A percentile compares a stretch with the other conserved stretches of the same genome.
Evolutionary conservation across 129 eudicot species (phyloP).

Genomic region (Flaveria bidentis): DNA sequence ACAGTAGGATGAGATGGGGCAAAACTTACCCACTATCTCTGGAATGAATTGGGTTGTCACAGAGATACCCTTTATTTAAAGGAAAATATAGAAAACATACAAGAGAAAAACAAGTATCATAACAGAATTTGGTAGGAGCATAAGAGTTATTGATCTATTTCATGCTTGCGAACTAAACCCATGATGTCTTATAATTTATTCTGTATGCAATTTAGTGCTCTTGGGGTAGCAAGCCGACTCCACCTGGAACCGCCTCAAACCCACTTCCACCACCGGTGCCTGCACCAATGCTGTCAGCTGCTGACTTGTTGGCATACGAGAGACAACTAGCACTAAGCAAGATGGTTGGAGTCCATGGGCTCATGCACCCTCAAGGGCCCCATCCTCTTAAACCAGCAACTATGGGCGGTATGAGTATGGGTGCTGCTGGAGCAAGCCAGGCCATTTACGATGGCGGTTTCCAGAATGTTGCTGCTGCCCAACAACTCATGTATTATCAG

Average conservation of each 20-base stretch:
- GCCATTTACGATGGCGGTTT: slow-evolving; percentile 91
- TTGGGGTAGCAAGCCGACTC: slow-evolving; percentile 98
- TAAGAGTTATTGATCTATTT: background rate
- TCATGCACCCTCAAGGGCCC: slow-evolving; percentile 70
- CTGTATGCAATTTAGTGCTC: slow-evolving; percentile 60
- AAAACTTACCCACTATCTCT: too few relatives aligned
- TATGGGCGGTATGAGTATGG: slow-evolving; percentile 56
- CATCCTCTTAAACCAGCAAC: slow-evolving; percentile 66
- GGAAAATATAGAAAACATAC: too few relatives aligned
- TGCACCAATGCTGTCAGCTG: slow-evolving; percentile 61
- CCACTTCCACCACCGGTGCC: slow-evolving; percentile 95
- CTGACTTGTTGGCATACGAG: slow-evolving; percentile 74
- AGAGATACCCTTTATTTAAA: too few relatives aligned
- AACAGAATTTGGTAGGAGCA: too few relatives aligned
- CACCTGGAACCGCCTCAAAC: slow-evolving; percentile 82
- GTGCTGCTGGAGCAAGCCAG: slow-evolving; percentile 87
- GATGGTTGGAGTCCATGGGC: slow-evolving; percentile 56
- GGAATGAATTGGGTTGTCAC: too few relatives aligned
- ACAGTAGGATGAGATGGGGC: too few relatives aligned
- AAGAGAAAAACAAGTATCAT: too few relatives aligned
- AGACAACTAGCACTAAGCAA: slow-evolving; percentile 78
- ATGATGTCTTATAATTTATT: background rate
- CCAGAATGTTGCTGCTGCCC: slow-evolving; percentile 91
- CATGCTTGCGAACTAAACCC: background rate
- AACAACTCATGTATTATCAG: slow-evolving; percentile 96